Evolutionary conservation across 768 basidiomycete genomes (phyloP).

Genomic region (Russula abietina): DNA sequence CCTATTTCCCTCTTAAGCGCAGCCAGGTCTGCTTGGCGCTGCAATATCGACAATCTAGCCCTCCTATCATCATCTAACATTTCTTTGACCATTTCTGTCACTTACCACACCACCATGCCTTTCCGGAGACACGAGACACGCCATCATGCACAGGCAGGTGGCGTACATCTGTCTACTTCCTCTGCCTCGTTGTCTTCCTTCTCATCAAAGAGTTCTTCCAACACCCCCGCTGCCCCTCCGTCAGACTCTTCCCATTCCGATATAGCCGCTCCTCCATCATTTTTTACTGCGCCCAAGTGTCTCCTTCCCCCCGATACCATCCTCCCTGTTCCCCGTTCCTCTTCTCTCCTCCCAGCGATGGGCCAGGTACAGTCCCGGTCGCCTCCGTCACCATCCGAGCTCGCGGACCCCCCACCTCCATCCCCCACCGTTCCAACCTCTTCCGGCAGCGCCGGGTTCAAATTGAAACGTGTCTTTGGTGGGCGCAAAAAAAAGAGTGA

Average conservation of each 20-base stretch:
- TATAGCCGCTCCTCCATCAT: constrained; percentile 35
- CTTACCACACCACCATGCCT: constrained; percentile 13
- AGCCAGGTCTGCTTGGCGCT: constrained; percentile 19
- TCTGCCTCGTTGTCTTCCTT: constrained; percentile 40
- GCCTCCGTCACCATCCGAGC: constrained; percentile 26
- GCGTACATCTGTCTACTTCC: constrained; percentile 37
- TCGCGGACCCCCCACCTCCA: constrained; percentile 27
- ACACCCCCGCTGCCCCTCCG: constrained; percentile 35
- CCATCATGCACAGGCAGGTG: constrained; percentile 12
- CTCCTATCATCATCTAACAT: constrained; percentile 18
- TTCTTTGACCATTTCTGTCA: constrained; percentile 3
- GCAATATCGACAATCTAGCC: constrained; percentile 20
- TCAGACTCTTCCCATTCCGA: constrained; percentile 38
- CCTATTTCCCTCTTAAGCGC: constrained; percentile 10
- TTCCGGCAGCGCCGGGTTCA: constrained; percentile 36
- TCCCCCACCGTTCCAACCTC: constrained; percentile 23
- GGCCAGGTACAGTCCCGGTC: constrained; percentile 35
- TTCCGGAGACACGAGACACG: constrained; percentile 24
- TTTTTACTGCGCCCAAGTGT: constrained; percentile 26
- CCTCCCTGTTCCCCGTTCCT: constrained; percentile 30
- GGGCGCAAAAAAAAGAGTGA: constrained; percentile 53
- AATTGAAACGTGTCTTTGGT: constrained; percentile 55
- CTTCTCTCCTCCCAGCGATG: constrained; percentile 34
- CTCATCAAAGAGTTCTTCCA: constrained; percentile 39
- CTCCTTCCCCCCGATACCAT: constrained; percentile 28